A percentile compares a stretch with the other conserved stretches of the same genome.
Conservation (phyloP, 169 alveolate genomes). For the Babesia ovata region DNA sequence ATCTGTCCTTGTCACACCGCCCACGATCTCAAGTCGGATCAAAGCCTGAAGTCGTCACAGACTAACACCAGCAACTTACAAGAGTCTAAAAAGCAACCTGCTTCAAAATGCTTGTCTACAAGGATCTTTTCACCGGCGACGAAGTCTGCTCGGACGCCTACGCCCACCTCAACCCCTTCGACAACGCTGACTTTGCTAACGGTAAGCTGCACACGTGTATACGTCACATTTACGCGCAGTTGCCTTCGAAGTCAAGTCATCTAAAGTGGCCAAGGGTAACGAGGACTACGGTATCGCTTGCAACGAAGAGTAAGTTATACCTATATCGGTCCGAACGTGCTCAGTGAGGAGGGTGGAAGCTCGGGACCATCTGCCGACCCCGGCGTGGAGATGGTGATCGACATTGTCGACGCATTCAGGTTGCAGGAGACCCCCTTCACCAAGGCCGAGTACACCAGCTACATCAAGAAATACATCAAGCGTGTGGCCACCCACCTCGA, state of each 20-base stretch:
- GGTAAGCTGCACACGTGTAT: slow-evolving; percentile 48
- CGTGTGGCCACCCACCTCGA: slow-evolving; percentile 84
- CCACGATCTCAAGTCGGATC: no score
- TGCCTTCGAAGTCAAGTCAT: slow-evolving; percentile 88
- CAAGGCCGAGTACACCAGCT: slow-evolving; percentile 88
- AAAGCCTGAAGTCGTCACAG: no score
- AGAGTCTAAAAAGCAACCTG: not conserved
- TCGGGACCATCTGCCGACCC: slow-evolving; percentile 79
- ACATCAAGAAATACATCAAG: slow-evolving; percentile 89
- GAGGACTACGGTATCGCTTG: slow-evolving; percentile 90
- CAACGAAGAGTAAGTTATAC: slow-evolving; percentile 71
- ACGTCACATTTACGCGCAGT: slow-evolving; percentile 40
- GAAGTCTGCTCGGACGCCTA: slow-evolving; percentile 91
- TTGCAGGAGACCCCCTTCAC: slow-evolving; percentile 88
- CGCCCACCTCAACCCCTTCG: slow-evolving; percentile 85
- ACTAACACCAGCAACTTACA: no score
- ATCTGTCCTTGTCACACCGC: no score
- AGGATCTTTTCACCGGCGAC: slow-evolving; percentile 87
- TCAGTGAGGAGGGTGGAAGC: slow-evolving; percentile 84
- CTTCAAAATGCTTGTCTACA: slow-evolving; percentile 83
- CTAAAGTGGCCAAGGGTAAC: slow-evolving; percentile 84
- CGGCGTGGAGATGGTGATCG: slow-evolving; percentile 87
- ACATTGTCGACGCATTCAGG: slow-evolving; percentile 89
- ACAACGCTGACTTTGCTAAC: slow-evolving; percentile 75
- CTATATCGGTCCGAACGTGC: not conserved